phyloP scores from a whole-genome alignment of 2,329 filamentous ascomycete genomes.

The Xylogone sp. region DNA sequence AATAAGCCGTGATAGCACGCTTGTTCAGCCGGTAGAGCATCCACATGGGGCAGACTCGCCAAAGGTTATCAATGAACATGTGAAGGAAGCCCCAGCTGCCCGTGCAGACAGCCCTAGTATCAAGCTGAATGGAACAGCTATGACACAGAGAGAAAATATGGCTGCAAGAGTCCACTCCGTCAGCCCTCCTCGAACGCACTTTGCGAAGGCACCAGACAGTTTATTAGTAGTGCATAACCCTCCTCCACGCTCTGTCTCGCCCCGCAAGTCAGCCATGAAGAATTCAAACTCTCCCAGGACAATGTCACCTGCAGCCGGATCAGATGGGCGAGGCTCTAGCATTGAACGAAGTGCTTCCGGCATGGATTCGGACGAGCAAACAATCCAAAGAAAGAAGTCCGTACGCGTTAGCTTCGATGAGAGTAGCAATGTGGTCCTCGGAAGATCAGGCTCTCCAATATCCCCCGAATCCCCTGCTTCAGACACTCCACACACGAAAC shows the following conservation, averaged over 20 bases:
- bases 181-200: slow-evolving; percentile 66
- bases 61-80: slow-evolving; percentile 16
- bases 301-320: slow-evolving; percentile 44
- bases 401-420: slow-evolving; percentile 79
- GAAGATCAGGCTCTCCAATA: slow-evolving; percentile 37
- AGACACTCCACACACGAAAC: slow-evolving; percentile 37
- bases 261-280: slow-evolving; percentile 75
- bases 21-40: not conserved
- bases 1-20: slow-evolving; percentile 18
- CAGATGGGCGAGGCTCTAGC: slow-evolving; percentile 15
- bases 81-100: slow-evolving; percentile 7
- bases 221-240: slow-evolving; percentile 63
- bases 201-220: slow-evolving; percentile 53
- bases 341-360: not conserved
- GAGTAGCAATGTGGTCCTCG: slow-evolving; percentile 50
- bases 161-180: slow-evolving; percentile 34
- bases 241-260: slow-evolving; percentile 67
- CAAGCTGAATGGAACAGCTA: slow-evolving; percentile 10
- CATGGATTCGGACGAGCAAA: slow-evolving; percentile 15
- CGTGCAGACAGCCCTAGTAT: slow-evolving; percentile 3
- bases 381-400: slow-evolving; percentile 53
- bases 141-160: slow-evolving; percentile 17
- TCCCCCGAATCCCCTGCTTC: slow-evolving; percentile 37
- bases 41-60: not conserved
- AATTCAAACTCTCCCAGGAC: slow-evolving; percentile 53